Base-by-base conservation (phyloP, 768 basidiomycete genomes). In the Podaxis sp. region DNA sequence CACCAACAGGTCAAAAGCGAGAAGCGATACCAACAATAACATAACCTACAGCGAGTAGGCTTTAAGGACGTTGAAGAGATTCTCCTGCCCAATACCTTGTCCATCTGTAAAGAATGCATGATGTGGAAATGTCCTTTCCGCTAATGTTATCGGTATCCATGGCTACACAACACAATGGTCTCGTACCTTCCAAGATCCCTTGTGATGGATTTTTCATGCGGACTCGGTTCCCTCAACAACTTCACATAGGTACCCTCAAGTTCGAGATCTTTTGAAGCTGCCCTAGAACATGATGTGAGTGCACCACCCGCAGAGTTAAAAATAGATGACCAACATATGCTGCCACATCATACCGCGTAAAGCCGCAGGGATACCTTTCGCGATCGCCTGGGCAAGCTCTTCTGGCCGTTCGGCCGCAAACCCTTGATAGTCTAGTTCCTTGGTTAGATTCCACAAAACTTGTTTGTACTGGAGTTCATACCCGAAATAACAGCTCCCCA, bases 331-430 rank as follows among this genome's bases (percentile, higher is more conserved):
- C 67, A 78, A 92, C 95, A 96, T 97, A 72, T 96, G 82, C 72
- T 97, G 95, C 93, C 93, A 99, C 80, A 96, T 87, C 88, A 98
- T 96, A 53, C 95, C 95, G 56, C 95, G 86, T 52, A 96, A 76
- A 1, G 93, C 87, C 48, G 85, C 79, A 13, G 97, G 97, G 44
- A 99, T 94, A 3, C 97, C 97, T 64, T 81, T 83, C 67, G 97
- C 95, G 58, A 99, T 99, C 3, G 95, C 96, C 68, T 82, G 82
- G 1, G 94, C 93, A 26, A 99, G 79, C 63, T 89, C 83, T 65
- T 92, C 87, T 3, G 96, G 83, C 61, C 87, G 78, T 56, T 88
- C 85, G 13, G 91, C 77, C 4, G 97, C 97, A 61, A 95, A 96
- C 3, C 76, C 80, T 71, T 95, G 92, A 71, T 99, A 99, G 73